These are phyloP conservation scores for Pterocarpus macrocarpus DNA, from an alignment of 306 rosid species.

Conservation along the genomic window DNA sequence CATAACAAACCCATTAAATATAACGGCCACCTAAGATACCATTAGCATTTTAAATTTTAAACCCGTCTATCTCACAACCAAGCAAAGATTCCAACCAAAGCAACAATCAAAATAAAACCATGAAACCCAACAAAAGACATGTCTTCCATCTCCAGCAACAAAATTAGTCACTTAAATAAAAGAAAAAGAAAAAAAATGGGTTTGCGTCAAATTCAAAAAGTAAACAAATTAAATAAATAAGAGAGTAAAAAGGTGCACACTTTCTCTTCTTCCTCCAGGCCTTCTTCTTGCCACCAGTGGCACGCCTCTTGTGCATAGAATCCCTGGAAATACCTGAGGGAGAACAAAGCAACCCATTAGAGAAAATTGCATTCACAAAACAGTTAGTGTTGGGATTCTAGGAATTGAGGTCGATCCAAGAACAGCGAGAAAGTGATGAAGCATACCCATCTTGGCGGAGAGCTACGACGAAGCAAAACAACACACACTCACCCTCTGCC, in stretches of 20 bases:
- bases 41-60: not conserved
- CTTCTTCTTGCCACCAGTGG: slow-evolving; percentile 73
- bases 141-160: too few species aligned
- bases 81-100: too few species aligned
- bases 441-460: slow-evolving; percentile 49
- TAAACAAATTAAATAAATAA: not conserved
- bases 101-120: too few species aligned
- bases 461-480: too few species aligned
- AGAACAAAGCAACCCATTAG: not conserved
- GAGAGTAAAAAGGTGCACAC: not conserved
- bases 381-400: not conserved
- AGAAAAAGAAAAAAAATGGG: too few species aligned
- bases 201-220: too few species aligned
- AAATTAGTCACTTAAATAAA: too few species aligned
- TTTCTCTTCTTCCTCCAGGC: slow-evolving; percentile 71
- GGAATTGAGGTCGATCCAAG: not conserved
- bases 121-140: too few species aligned
- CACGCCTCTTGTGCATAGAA: slow-evolving; percentile 66
- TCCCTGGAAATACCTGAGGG: slow-evolving; percentile 66
- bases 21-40: not conserved
- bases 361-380: not conserved
- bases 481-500: too few species aligned
- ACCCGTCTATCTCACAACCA: too few species aligned
- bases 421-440: not conserved
- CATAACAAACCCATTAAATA: not conserved